A percentile compares a stretch with the other conserved stretches of the same genome.
Conservation (phyloP, 148 eudicot genomes). For the Cornus suecica region DNA sequence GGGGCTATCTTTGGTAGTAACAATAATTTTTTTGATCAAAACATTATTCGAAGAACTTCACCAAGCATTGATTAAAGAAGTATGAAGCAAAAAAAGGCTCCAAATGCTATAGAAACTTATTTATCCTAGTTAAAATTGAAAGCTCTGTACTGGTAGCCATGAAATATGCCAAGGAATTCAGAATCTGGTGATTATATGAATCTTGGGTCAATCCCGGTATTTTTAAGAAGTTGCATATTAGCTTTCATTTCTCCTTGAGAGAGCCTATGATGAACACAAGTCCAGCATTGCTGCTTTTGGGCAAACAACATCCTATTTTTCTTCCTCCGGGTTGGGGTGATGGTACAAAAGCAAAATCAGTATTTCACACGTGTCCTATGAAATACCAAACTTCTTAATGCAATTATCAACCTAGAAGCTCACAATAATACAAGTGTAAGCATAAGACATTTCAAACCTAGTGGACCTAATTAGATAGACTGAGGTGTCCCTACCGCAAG, state of each 20-base stretch:
- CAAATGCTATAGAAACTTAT: neutral
- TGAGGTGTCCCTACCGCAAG: neutral
- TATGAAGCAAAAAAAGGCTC: neutral
- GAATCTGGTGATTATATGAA: no score
- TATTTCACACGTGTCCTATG: neutral
- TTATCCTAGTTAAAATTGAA: neutral
- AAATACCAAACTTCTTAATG: neutral
- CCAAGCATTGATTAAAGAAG: neutral
- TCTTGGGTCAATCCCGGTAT: neutral
- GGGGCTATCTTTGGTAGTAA: neutral
- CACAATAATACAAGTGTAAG: neutral
- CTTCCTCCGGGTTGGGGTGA: neutral
- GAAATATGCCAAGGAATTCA: neutral
- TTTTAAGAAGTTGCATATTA: neutral
- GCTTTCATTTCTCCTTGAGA: neutral
- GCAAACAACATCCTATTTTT: neutral
- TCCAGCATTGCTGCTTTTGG: neutral
- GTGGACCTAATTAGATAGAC: neutral
- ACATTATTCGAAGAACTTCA: neutral
- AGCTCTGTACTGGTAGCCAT: neutral
- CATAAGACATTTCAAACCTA: neutral
- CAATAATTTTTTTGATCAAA: neutral
- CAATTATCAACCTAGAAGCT: neutral
- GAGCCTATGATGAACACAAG: neutral
- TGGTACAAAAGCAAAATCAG: neutral